Conservation (phyloP, 257 asterid species). For the Jasminum sambac region DNA sequence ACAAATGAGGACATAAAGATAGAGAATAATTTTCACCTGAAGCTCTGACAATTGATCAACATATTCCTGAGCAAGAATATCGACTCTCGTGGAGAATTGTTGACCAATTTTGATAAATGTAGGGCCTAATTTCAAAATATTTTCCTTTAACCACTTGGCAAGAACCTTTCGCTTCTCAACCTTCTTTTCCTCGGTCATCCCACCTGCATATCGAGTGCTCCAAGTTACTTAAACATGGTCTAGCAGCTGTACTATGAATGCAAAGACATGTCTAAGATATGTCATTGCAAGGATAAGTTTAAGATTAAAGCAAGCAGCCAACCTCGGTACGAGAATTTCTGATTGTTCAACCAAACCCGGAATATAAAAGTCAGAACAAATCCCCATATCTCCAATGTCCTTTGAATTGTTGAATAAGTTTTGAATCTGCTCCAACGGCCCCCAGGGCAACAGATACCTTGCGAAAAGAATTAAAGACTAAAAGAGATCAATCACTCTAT, state of each 20-base stretch:
- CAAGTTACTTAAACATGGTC: constrained; percentile 14
- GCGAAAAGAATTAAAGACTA: constrained; percentile 20
- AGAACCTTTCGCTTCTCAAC: constrained; percentile 70
- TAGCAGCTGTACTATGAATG: background rate
- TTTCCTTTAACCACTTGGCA: constrained; percentile 97
- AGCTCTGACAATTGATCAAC: constrained; percentile 97
- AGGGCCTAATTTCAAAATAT: constrained; percentile 89
- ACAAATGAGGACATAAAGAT: background rate
- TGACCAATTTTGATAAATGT: constrained; percentile 97
- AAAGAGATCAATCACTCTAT: background rate
- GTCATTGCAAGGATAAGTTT: background rate
- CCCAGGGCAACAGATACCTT: constrained; percentile 97
- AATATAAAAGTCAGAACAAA: constrained; percentile 79
- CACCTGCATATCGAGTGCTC: constrained; percentile 53
- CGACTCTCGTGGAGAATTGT: constrained; percentile 97
- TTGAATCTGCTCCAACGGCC: constrained; percentile 97
- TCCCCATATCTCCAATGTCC: constrained; percentile 98
- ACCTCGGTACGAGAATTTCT: constrained; percentile 88
- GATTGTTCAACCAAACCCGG: constrained; percentile 82
- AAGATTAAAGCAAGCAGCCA: constrained; percentile 27
- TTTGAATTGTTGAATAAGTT: constrained; percentile 91
- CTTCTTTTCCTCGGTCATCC: constrained; percentile 75
- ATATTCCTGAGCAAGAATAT: constrained; percentile 97
- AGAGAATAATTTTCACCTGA: constrained; percentile 49
- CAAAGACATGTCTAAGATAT: background rate